These are phyloP conservation scores for Boletus insuetus DNA, from an alignment of 768 basidiomycete genomes.

Conservation along the genomic window DNA sequence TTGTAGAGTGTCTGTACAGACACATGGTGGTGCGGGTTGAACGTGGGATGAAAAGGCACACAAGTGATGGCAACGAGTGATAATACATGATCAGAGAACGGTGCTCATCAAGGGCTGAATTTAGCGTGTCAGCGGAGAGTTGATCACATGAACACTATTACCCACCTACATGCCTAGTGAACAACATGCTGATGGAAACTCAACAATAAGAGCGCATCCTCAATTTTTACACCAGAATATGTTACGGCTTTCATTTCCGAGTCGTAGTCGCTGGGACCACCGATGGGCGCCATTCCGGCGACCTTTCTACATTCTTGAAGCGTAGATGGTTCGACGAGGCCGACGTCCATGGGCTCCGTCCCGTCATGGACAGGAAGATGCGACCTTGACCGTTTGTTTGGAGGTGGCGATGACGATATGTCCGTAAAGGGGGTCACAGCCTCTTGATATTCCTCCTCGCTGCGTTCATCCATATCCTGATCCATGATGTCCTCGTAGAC, in stretches of 20 bases:
- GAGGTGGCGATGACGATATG: slow-evolving; percentile 39
- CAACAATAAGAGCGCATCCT: slow-evolving; percentile 72
- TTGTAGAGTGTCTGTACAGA: slow-evolving; percentile 17
- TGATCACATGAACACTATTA: neutral
- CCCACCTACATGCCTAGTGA: slow-evolving; percentile 40
- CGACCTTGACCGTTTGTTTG: slow-evolving; percentile 30
- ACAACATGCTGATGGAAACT: slow-evolving; percentile 70
- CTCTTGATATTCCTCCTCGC: slow-evolving; percentile 73
- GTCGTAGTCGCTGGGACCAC: slow-evolving; percentile 25
- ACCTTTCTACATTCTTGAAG: slow-evolving; percentile 52
- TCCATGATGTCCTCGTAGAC: slow-evolving; percentile 42
- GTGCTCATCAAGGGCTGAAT: slow-evolving; percentile 14
- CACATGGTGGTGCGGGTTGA: slow-evolving; percentile 6
- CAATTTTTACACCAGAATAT: slow-evolving; percentile 59
- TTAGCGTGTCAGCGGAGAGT: slow-evolving; percentile 9
- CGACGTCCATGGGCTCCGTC: slow-evolving; percentile 31
- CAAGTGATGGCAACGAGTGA: slow-evolving; percentile 11
- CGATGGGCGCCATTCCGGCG: slow-evolving; percentile 18
- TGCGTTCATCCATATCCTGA: slow-evolving; percentile 49
- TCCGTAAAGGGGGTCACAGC: slow-evolving; percentile 71
- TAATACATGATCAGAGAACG: slow-evolving; percentile 21
- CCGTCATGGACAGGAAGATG: slow-evolving; percentile 31
- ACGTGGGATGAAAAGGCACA: slow-evolving; percentile 9
- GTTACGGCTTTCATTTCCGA: slow-evolving; percentile 28
- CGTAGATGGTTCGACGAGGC: slow-evolving; percentile 39